Evolutionary conservation across 805 yeast genomes (phyloP).

Genomic region (Saccharomyces kudriavzevii): DNA sequence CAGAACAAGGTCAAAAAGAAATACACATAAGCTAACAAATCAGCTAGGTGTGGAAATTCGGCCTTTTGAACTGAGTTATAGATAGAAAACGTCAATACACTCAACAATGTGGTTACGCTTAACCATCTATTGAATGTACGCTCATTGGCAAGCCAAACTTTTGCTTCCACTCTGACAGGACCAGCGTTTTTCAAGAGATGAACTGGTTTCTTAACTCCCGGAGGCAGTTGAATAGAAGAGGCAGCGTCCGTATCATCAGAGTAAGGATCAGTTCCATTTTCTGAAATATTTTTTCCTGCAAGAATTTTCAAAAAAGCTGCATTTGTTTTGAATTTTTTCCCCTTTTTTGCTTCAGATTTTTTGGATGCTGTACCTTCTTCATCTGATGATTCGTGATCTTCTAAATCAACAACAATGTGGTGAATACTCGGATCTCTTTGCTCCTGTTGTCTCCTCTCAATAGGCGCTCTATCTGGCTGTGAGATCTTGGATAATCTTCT

Average conservation of each 20-base stretch:
- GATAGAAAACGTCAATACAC: slow-evolving; percentile 77
- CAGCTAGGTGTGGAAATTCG: slow-evolving; percentile 56
- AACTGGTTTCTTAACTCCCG: slow-evolving; percentile 84
- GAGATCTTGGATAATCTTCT: slow-evolving; percentile 28
- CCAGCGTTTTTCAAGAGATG: slow-evolving; percentile 78
- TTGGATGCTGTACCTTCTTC: slow-evolving; percentile 22
- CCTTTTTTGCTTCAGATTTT: slow-evolving; percentile 2
- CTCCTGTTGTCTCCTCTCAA: slow-evolving; percentile 2
- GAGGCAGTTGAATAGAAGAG: slow-evolving; percentile 45
- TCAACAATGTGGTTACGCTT: slow-evolving; percentile 74
- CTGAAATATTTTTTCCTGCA: slow-evolving; percentile 35
- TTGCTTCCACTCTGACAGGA: slow-evolving; percentile 89
- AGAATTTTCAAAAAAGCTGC: slow-evolving; percentile 32
- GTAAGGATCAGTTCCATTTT: slow-evolving; percentile 48
- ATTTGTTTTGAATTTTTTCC: slow-evolving; percentile 25
- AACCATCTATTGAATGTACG: slow-evolving; percentile 96
- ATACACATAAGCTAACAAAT: slow-evolving; percentile 64
- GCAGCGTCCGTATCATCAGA: slow-evolving; percentile 81
- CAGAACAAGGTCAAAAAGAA: slow-evolving; percentile 75
- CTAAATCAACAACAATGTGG: slow-evolving; percentile 38
- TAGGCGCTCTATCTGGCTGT: slow-evolving; percentile 4
- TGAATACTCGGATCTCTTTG: background rate
- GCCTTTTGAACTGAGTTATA: slow-evolving; percentile 68
- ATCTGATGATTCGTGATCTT: slow-evolving; percentile 50
- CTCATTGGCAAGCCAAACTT: slow-evolving; percentile 97